A percentile compares a stretch with the other conserved stretches of the same genome.
These are phyloP conservation scores for Podospora tetraspora DNA, from an alignment of 495 filamentous ascomycete species.

Conservation along the genomic window DNA sequence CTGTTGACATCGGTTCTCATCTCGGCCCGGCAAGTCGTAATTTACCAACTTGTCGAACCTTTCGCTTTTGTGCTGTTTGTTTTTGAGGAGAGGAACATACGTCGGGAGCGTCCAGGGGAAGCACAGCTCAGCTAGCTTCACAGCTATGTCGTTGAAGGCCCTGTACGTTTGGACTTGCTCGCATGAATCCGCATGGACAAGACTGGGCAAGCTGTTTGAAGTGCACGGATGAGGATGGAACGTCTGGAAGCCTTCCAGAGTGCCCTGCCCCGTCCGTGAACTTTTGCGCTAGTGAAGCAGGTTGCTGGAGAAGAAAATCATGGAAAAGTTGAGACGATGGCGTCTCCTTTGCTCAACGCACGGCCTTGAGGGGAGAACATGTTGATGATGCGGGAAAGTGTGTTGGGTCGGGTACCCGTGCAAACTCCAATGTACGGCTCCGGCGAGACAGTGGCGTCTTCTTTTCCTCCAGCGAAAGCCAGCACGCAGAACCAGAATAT, in stretches of 20 bases:
- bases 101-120: neutral
- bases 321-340: constrained; percentile 3
- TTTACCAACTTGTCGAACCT: neutral
- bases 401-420: constrained; percentile 12
- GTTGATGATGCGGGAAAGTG: neutral
- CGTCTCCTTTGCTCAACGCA: neutral
- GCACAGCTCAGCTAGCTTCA: neutral
- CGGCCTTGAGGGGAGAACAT: neutral
- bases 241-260: constrained; percentile 30
- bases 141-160: constrained; percentile 13
- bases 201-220: constrained; percentile 21
- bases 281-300: neutral
- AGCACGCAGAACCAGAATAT: neutral
- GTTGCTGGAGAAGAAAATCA: neutral
- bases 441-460: neutral
- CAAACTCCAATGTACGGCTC: neutral
- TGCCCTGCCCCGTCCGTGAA: constrained; percentile 11
- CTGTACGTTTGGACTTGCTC: constrained; percentile 6
- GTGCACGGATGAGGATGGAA: constrained; percentile 28
- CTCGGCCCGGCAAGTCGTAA: constrained; percentile 1
- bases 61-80: neutral
- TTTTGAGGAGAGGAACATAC: neutral
- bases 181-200: constrained; percentile 30
- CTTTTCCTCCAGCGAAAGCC: neutral
- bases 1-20: neutral